These are phyloP conservation scores for Sphagnum magellanicum DNA, from an alignment of 228 moss, liverwort and hornwort species.

Conservation along the genomic window DNA sequence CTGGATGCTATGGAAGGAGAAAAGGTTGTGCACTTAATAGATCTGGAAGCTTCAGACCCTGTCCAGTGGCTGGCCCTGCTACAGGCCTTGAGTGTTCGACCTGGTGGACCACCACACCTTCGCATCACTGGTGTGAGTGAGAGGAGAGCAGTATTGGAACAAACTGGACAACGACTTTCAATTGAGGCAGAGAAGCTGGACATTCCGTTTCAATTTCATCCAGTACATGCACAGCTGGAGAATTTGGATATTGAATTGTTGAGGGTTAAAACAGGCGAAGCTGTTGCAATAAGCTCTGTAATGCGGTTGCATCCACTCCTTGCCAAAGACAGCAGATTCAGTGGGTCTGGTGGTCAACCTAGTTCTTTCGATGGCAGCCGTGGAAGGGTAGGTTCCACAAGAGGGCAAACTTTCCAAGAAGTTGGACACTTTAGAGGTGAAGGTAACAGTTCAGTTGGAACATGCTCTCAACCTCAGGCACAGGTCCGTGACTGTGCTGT, in stretches of 20 bases:
- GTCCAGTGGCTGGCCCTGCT: conserved; percentile 77
- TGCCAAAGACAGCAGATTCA: conserved; percentile 25
- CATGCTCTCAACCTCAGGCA: neutral
- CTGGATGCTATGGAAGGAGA: conserved; percentile 79
- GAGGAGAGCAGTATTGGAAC: conserved; percentile 50
- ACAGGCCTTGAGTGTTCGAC: conserved; percentile 58
- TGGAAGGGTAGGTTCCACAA: conserved; percentile 16
- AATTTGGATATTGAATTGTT: conserved; percentile 39
- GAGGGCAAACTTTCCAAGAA: conserved; percentile 18
- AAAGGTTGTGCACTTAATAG: conserved; percentile 70
- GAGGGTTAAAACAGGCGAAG: conserved; percentile 62
- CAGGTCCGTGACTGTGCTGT: neutral
- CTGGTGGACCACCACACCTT: conserved; percentile 66
- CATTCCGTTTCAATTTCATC: conserved; percentile 66
- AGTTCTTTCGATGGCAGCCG: neutral
- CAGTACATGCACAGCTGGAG: conserved; percentile 50
- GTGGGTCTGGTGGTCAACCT: neutral
- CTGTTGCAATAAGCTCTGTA: conserved; percentile 68
- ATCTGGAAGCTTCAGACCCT: conserved; percentile 68
- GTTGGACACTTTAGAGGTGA: conserved; percentile 19
- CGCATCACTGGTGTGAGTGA: conserved; percentile 69
- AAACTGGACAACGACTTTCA: conserved; percentile 56
- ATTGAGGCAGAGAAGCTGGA: conserved; percentile 63
- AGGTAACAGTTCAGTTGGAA: conserved; percentile 3
- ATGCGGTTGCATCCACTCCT: conserved; percentile 68